Conservation (phyloP, 148 eudicot species). For the Selenicereus undatus region DNA sequence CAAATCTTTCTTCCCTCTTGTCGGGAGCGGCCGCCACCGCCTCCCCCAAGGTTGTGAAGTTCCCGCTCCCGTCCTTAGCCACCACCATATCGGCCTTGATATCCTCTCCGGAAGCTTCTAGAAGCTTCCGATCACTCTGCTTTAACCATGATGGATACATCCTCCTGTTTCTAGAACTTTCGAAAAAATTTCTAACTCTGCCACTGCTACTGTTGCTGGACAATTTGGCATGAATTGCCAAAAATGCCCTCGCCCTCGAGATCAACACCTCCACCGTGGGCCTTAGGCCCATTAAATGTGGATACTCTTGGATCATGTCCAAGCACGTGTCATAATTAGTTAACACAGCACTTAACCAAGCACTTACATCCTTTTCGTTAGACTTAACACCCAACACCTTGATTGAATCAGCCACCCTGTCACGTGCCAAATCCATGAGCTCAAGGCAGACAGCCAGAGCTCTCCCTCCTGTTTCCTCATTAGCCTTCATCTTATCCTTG, state of each 20-base stretch:
- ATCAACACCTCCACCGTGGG: slow-evolving; percentile 16
- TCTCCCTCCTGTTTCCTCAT: background rate
- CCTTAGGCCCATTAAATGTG: slow-evolving; percentile 17
- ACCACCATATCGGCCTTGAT: slow-evolving; percentile 27
- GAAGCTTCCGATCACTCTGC: slow-evolving; percentile 22
- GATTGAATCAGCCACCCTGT: slow-evolving; percentile 17
- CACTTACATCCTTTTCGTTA: slow-evolving; percentile 2
- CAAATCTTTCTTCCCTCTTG: slow-evolving; percentile 17
- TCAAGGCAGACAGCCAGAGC: slow-evolving; percentile 25
- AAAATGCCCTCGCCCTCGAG: slow-evolving; percentile 7
- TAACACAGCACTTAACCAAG: slow-evolving; percentile 34
- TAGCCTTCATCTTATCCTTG: background rate
- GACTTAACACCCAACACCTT: background rate
- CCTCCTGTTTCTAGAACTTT: background rate
- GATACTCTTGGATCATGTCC: slow-evolving; percentile 20
- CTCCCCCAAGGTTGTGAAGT: slow-evolving; percentile 24
- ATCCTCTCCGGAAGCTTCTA: slow-evolving; percentile 1
- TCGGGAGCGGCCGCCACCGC: slow-evolving; percentile 29
- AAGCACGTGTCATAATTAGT: slow-evolving; percentile 32
- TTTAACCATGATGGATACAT: slow-evolving; percentile 19
- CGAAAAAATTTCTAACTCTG: background rate
- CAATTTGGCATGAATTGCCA: slow-evolving; percentile 19
- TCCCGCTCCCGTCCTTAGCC: slow-evolving; percentile 33
- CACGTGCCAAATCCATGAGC: slow-evolving; percentile 34
- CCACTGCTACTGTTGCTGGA: no score